phyloP scores from a whole-genome alignment of 2,329 filamentous ascomycete species.

The Rutstroemia sp. region DNA sequence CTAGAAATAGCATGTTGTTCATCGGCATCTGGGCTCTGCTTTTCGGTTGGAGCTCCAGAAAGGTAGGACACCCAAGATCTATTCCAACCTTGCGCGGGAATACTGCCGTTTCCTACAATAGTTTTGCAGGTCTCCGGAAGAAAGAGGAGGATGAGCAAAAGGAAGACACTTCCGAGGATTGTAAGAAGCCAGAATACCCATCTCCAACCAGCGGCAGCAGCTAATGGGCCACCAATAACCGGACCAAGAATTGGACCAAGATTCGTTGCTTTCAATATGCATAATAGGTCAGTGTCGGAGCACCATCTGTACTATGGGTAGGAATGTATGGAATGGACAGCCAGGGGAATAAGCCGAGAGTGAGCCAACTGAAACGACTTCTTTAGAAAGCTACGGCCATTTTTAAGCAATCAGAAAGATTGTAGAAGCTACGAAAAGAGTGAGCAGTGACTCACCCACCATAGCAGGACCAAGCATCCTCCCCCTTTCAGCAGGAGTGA shows the following conservation, averaged over 20 bases:
- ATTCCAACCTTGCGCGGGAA: not conserved
- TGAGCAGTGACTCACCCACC: not conserved
- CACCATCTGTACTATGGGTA: conserved; percentile 37
- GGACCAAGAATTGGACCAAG: not conserved
- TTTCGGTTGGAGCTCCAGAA: not conserved
- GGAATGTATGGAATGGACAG: conserved; percentile 48
- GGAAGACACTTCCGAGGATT: not conserved
- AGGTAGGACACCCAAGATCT: not conserved
- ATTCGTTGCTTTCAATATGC: not conserved
- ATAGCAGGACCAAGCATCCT: conserved; percentile 34
- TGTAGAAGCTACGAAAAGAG: conserved; percentile 24
- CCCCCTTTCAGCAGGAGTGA: conserved; percentile 58
- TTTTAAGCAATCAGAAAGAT: too few relatives aligned
- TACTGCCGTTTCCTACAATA: not conserved
- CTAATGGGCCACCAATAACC: not conserved
- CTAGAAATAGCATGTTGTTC: not conserved
- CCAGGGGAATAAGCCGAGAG: conserved; percentile 26
- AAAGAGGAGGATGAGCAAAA: not conserved
- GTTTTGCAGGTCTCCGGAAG: not conserved
- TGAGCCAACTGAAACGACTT: too few relatives aligned
- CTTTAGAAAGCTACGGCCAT: too few relatives aligned
- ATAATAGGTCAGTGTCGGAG: too few relatives aligned
- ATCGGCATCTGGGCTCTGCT: not conserved
- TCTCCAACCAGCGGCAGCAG: not conserved
- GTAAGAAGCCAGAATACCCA: not conserved